Conservation (phyloP, 257 asterid species). For the Avicennia marina region DNA sequence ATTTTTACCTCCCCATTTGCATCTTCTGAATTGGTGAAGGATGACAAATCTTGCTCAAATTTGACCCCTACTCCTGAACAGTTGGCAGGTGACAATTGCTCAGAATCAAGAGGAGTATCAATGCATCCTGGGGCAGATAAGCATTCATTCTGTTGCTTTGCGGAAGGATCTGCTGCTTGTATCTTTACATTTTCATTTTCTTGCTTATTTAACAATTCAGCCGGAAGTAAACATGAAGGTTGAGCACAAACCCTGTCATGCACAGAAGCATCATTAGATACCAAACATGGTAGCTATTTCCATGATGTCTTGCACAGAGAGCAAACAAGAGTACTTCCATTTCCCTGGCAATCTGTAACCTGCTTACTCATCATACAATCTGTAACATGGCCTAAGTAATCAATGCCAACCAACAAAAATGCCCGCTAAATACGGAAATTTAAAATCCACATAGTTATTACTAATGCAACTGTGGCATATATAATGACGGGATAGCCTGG, state of each 20-base stretch:
- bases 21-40: constrained; percentile 14
- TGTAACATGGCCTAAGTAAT: neutral
- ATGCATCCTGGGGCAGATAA: constrained; percentile 11
- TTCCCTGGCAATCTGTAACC: neutral
- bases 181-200: constrained; percentile 17
- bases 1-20: constrained; percentile 17
- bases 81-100: constrained; percentile 11
- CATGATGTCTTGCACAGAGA: no score
- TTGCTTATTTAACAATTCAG: constrained; percentile 26
- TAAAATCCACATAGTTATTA: neutral
- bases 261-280: no score
- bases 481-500: neutral
- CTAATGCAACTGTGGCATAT: neutral
- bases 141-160: constrained; percentile 18
- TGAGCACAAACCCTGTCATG: constrained; percentile 36
- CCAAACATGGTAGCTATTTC: neutral
- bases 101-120: constrained; percentile 15
- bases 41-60: constrained; percentile 11
- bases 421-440: neutral
- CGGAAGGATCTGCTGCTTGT: constrained; percentile 18
- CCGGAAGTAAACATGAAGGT: constrained; percentile 42
- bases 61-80: neutral
- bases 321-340: no score
- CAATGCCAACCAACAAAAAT: neutral
- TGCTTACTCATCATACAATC: neutral